Base-by-base conservation (phyloP, 352 stramenopile genomes). In the Phytophthora europaea region DNA sequence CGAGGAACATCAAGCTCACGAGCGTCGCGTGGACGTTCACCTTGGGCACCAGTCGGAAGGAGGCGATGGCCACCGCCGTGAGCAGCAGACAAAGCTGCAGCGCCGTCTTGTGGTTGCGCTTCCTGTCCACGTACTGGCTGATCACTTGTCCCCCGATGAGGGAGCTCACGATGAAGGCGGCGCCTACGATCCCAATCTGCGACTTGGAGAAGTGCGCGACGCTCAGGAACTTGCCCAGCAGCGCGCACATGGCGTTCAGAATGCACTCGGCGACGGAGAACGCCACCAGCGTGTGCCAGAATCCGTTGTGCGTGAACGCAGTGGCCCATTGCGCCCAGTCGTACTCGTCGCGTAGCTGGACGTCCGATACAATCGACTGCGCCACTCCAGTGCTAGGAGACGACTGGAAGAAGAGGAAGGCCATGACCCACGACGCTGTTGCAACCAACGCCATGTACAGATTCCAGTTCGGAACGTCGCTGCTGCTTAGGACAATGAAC, bases 241-340 rank as follows among this genome's bases (percentile, higher is more conserved):
- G 66, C 23, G 87, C 82, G 54, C 85, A 92, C 73, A 94, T 91
- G 34, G 82, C 84, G 64, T 93, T 94, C 9, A 92, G 31, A 33
- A 93, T 51, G 56, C 81, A 92, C 66, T 94, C 87, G 20, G 85
- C 86, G 1, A 94, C 56, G 9, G 84, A 90, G 63, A 94, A 93
- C 1, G 79, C 80, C 9, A 87, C 60, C 2, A 93, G 78, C 0
- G 85, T 93, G 71, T 90, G 70, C 77, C 64, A 85, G 61, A 93
- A 94, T 4, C 87, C 87, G 0, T 54, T 67, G 70, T 94, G 85
- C 18, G 70, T 73, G 69, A 94, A 94, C 13, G 85, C 84, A 38
- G 67, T 84, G 23, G 67, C 65, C 87, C 87, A 94, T 74, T 94
- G 85, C 51, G 75, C 73, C 85, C 85, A 93, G 53, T 94, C 84